A percentile compares a stretch with the other conserved stretches of the same genome.
Evolutionary conservation across 257 asterid genomes (phyloP).

Genomic region (Nicotiana benthamiana): DNA sequence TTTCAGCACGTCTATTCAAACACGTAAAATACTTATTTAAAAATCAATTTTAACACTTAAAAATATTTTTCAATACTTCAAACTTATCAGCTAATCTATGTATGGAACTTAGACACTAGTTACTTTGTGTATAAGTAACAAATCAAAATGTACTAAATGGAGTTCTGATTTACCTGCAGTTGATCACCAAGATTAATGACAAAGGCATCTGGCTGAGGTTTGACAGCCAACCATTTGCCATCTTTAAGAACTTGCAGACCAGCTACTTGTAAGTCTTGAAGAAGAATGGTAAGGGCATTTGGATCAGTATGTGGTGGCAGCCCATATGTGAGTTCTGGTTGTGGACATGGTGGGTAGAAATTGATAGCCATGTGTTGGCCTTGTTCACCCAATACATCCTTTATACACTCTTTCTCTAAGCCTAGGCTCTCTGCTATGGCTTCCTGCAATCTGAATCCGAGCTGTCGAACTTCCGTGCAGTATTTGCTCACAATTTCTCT

Average conservation of each 20-base stretch:
- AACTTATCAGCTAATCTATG: no score
- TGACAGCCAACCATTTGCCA: conserved; percentile 71
- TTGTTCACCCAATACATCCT: conserved; percentile 59
- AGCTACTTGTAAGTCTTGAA: conserved; percentile 62
- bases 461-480: conserved; percentile 46
- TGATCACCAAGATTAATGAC: conserved; percentile 86
- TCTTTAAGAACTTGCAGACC: conserved; percentile 83
- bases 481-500: conserved; percentile 62
- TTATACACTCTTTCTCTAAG: conserved; percentile 45
- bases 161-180: conserved; percentile 44
- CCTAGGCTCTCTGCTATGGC: conserved; percentile 74
- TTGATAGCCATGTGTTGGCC: conserved; percentile 95
- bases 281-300: conserved; percentile 76
- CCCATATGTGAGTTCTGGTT: conserved; percentile 79
- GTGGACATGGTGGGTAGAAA: conserved; percentile 82
- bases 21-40: no score
- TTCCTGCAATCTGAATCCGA: conserved; percentile 60
- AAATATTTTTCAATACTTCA: no score
- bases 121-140: not conserved
- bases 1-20: no score
- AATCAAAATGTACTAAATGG: not conserved
- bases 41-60: no score
- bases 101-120: no score
- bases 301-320: conserved; percentile 90
- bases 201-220: conserved; percentile 67